phyloP scores from a whole-genome alignment of 495 filamentous ascomycete genomes.

The Alectoria sarmentosa region DNA sequence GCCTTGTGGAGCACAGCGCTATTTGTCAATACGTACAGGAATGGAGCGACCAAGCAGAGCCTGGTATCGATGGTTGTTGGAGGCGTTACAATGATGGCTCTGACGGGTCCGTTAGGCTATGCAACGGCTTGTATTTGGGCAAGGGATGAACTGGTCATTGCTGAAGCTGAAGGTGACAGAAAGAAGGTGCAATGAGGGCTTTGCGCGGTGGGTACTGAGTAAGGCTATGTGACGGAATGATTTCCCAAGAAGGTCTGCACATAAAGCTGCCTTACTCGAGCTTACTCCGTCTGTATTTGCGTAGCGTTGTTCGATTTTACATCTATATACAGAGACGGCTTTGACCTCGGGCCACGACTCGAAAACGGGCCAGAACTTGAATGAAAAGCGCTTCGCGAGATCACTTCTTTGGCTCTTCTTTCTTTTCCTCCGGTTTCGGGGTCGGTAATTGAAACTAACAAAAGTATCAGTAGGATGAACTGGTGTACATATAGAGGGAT shows the following conservation, averaged over 20 bases:
- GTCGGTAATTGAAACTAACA: constrained; percentile 80
- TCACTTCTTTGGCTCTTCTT: constrained; percentile 86
- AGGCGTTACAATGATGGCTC: constrained; percentile 34
- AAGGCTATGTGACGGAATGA: background rate
- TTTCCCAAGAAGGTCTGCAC: background rate
- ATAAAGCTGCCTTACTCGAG: background rate
- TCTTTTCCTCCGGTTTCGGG: constrained; percentile 87
- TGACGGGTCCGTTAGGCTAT: constrained; percentile 45
- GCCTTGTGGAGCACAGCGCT: constrained; percentile 50
- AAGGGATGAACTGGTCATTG: constrained; percentile 38
- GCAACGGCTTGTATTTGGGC: constrained; percentile 48
- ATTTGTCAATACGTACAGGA: constrained; percentile 34
- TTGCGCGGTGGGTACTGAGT: background rate
- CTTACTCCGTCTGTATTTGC: background rate
- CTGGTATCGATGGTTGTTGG: constrained; percentile 33
- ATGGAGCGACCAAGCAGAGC: constrained; percentile 30
- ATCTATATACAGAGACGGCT: constrained; percentile 4
- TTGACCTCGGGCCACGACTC: background rate
- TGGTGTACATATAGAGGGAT: constrained; percentile 2
- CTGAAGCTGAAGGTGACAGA: constrained; percentile 2
- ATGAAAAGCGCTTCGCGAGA: background rate
- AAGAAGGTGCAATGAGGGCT: constrained; percentile 2
- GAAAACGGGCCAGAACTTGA: background rate
- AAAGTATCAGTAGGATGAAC: constrained; percentile 3
- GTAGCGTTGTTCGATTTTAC: background rate